Base-by-base conservation (phyloP, 2,329 filamentous ascomycete genomes). In the Ophiostoma himal-ulmi region DNA sequence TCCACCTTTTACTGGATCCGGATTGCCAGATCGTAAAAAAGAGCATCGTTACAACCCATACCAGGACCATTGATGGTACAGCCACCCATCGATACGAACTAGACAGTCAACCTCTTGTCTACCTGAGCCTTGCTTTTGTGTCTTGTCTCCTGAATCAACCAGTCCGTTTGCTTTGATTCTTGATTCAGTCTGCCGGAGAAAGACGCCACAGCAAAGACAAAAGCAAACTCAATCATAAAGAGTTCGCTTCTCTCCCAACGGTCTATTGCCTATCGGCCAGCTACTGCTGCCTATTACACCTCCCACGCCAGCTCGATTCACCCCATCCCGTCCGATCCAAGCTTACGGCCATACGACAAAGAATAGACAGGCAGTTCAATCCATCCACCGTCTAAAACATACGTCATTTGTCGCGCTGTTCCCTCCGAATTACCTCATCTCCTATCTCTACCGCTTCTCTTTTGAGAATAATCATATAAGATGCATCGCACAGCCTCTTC, bases 401-500 rank as follows among this genome's bases (percentile, higher is more conserved):
- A 68, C 30, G 34, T 57, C 67, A 67, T 36, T 52, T 60, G 20
- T 26, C 36, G 62, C 36, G 30, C 30, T 64, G 17, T n/a, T 64
- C 17, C n/a, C 36, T 5, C 36, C 64, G 17, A 36, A 65, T 22
- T 41, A 26, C 36, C 36, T 39, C 48, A 54, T 10, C 52, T 14
- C 52, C 22, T 26, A 26, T 26, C 10, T 57, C 30, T 14, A 30
- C 30, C 1, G 0, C 17, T 39, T 37, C 60, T 64, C 34, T 39
- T 34, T 44, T 36, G 26, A 30, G 30, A 30, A 30, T 8, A 48
- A 36, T 57, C 26, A 34, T n/a, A 54, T 17, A 70, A 67, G 68
- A 74, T 72, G 70, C 73, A 72, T 5, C 54, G 65, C 71, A 67
- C 39, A 65, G 79, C 81, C 67, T 77, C 79, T 41, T 75, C 76